A percentile compares a stretch with the other conserved stretches of the same genome.
phyloP scores from a whole-genome alignment of 2,329 filamentous ascomycete genomes.

The Sporothrix mexicana region DNA sequence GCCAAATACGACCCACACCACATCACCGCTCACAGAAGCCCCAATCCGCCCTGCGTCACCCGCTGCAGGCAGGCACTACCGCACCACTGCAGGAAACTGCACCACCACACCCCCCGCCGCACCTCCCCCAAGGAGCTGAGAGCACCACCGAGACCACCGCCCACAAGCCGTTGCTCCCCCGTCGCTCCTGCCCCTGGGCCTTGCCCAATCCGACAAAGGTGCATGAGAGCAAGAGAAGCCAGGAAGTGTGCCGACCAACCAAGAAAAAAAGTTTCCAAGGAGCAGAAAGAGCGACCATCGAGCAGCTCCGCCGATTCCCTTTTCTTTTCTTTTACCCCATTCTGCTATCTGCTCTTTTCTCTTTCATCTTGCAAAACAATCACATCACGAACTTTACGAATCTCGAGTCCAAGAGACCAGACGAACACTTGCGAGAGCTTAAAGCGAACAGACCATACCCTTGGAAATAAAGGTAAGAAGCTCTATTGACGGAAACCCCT shows the following conservation, averaged over 20 bases:
- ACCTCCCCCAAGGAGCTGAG: conserved; percentile 22
- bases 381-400: conserved; percentile 3
- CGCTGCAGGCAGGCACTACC: conserved; percentile 24
- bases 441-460: conserved; percentile 11
- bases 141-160: neutral
- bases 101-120: neutral
- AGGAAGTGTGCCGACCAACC: conserved; percentile 22
- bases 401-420: conserved; percentile 14
- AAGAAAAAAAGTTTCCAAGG: conserved; percentile 30
- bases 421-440: neutral
- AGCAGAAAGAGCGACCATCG: conserved; percentile 32
- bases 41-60: conserved; percentile 31
- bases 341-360: conserved; percentile 24
- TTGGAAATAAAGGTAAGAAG: conserved; percentile 11
- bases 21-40: conserved; percentile 17
- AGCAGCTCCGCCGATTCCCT: conserved; percentile 31
- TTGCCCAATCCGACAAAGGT: conserved; percentile 31
- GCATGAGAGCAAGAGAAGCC: conserved; percentile 24
- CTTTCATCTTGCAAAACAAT: conserved; percentile 24
- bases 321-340: conserved; percentile 29
- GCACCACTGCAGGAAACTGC: conserved; percentile 9
- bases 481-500: conserved; percentile 12
- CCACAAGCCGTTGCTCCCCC: conserved; percentile 30
- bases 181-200: conserved; percentile 31
- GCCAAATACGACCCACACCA: conserved; percentile 22